These are phyloP conservation scores for Russula brevipes DNA, from an alignment of 768 basidiomycete genomes.

Conservation along the genomic window DNA sequence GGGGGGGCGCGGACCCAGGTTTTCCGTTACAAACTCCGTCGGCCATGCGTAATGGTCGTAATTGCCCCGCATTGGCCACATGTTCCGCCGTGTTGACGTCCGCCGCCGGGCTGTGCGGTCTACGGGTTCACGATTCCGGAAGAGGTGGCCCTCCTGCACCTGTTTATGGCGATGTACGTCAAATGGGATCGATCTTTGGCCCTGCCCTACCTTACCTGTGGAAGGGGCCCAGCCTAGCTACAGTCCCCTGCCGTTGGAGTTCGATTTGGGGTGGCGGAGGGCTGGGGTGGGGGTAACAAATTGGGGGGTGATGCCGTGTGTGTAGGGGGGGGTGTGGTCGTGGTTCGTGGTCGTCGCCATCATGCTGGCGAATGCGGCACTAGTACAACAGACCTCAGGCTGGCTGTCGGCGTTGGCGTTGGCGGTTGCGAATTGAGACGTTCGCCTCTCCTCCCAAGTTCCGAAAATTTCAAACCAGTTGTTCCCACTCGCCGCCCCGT, in stretches of 20 bases:
- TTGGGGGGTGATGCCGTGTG: neutral
- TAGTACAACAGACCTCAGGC: neutral
- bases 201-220: neutral
- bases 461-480: neutral
- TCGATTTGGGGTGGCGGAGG: neutral
- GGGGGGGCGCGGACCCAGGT: neutral
- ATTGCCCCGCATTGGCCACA: conserved; percentile 5
- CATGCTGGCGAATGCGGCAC: neutral
- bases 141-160: neutral
- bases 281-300: neutral
- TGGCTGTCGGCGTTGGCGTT: too few relatives aligned
- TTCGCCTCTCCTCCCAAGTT: too few relatives aligned
- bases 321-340: neutral
- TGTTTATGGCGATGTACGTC: conserved; percentile 13
- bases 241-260: neutral
- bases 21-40: conserved; percentile 8
- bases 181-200: conserved; percentile 4
- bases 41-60: conserved; percentile 11
- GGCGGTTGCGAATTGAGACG: too few relatives aligned
- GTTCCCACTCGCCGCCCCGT: neutral
- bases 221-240: neutral
- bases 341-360: neutral
- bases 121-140: neutral
- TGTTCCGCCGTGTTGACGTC: neutral
- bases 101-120: conserved; percentile 2